Base-by-base conservation (phyloP, 2,329 filamentous ascomycete genomes). In the Tolypocladium guangdongense region DNA sequence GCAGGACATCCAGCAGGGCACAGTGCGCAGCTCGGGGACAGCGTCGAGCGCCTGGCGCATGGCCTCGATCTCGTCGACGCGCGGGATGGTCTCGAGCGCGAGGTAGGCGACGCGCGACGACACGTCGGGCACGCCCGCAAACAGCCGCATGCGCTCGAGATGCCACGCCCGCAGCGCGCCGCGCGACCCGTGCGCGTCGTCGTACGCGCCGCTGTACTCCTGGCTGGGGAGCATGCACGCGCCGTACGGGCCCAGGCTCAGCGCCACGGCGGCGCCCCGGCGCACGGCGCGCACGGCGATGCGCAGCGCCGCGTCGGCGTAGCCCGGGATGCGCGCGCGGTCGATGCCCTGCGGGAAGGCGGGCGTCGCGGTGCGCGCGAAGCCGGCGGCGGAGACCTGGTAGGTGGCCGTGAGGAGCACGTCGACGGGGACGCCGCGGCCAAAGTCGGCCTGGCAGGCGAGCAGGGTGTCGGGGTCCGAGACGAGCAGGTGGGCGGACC, bases 381-480 rank as follows among this genome's bases (percentile, higher is more conserved):
- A 85, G 0, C 78, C 83, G 12, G 78, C 69, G 8, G 74, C 64
- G 0, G 80, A 84, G 1, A 79, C 70, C 63, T 87, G 84, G 64
- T 88, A 88, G 0, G 84, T 88, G 8, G 83, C 83, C 11, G 82
- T 87, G 48, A 84, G 73, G 22, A 87, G 66, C 32, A 88, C 72
- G 62, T 87, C 81, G 53, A 79, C 78, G 37, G 81, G 82, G 2
- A 79, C 76, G 8, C 62, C 55, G 51, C 70, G 45, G 35, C 33
- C 73, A 63, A 86, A 86, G 58, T 78, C 76, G 51, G 63, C 62
- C 62, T 86, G 83, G 63, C 80, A 83, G 33, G 68, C 67, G 54
- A 73, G 66, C 10, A 86, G 74, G 1, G 75, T 80, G 8, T 69
- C 58, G 3, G 72, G 74, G 57, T 76, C 71, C 37, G 75, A 71